Evolutionary conservation across 768 basidiomycete genomes (phyloP), one percentile per base, ranked within the genome.

Genomic region (Pulveroboletus ravenelii): DNA sequence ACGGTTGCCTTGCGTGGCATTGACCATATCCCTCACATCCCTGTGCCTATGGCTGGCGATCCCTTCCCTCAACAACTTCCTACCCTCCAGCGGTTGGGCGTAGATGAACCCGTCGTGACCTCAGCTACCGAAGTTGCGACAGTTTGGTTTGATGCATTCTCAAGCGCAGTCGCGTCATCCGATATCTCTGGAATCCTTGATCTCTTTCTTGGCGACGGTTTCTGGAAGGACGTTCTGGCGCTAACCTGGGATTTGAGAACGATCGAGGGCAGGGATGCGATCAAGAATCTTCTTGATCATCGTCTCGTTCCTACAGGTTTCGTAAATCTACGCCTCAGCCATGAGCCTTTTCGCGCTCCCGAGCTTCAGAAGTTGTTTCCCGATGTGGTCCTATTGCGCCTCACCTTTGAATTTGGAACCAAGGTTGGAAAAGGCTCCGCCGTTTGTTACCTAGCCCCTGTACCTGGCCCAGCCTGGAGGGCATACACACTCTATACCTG

Each of bases 401-500:
- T 75, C 27, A 59, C 76, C 43, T 84, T 87, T 59, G 73, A 68
- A 6, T 87, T 87, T 54, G 78, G 74, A 1, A 72, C 72, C 37
- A 62, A 70, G 7, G 62, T 74, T 1, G 85, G 82, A 0, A 61
- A 72, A 13, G 79, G 75, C 8, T 75, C 76, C 0, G 85, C 76
- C 1, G 68, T 85, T 13, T 73, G 75, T 15, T 72, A 82, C 35
- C 72, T 87, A 4, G 72, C 82, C 0, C 83, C 80, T 0, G 52
- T 60, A 3, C 69, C 72, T 3, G 58, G 55, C 30, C 62, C 65
- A 13, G 59, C 45, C 6, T 87, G 87, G 87, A 82, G 78, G 61
- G 82, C 81, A 0, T 76, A 81, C 55, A 71, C 70, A 5, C 55
- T 85, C 10, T 82, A 77, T 56, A 87, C 86, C 0, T 76, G 78